Percentiles rank a stretch among this genome's conserved stretches.
These are phyloP conservation scores for Metschnikowia similis DNA, from an alignment of 805 yeast genomes.

Conservation along the genomic window DNA sequence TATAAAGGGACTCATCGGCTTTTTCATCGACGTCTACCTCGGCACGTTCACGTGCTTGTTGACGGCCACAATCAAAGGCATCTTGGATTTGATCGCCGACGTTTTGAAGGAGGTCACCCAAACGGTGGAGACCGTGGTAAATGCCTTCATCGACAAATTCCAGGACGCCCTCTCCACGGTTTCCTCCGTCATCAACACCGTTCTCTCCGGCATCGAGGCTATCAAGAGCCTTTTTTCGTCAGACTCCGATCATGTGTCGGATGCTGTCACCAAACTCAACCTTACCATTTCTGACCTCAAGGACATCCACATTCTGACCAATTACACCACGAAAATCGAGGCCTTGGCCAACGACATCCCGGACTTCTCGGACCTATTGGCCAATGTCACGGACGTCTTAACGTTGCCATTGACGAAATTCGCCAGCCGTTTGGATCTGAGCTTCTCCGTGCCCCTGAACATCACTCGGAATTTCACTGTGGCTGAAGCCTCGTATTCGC, in stretches of 20 bases:
- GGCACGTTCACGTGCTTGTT: conserved; percentile 88
- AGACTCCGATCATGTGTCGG: conserved; percentile 29
- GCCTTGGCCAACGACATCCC: conserved; percentile 53
- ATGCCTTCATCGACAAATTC: conserved; percentile 58
- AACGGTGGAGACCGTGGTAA: conserved; percentile 52
- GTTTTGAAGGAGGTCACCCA: conserved; percentile 69
- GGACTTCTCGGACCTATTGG: conserved; percentile 59
- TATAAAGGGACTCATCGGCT: conserved; percentile 8
- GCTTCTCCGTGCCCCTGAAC: not conserved
- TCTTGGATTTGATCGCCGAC: conserved; percentile 46
- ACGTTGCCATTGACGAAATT: conserved; percentile 14
- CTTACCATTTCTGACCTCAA: conserved; percentile 14
- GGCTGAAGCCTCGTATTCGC: not conserved
- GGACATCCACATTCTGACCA: conserved; percentile 59
- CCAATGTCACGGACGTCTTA: conserved; percentile 52
- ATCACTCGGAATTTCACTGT: not conserved
- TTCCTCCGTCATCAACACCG: conserved; percentile 51
- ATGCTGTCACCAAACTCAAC: conserved; percentile 51
- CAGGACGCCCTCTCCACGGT: conserved; percentile 64
- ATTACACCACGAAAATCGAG: conserved; percentile 56
- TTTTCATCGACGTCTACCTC: conserved; percentile 51
- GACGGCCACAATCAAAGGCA: conserved; percentile 68
- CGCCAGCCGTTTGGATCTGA: not conserved
- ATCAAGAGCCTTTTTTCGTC: conserved; percentile 51
- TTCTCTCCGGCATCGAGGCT: conserved; percentile 43